Base-by-base conservation (phyloP, 1,139 yeast genomes). In the Yamadazyma oceani region DNA sequence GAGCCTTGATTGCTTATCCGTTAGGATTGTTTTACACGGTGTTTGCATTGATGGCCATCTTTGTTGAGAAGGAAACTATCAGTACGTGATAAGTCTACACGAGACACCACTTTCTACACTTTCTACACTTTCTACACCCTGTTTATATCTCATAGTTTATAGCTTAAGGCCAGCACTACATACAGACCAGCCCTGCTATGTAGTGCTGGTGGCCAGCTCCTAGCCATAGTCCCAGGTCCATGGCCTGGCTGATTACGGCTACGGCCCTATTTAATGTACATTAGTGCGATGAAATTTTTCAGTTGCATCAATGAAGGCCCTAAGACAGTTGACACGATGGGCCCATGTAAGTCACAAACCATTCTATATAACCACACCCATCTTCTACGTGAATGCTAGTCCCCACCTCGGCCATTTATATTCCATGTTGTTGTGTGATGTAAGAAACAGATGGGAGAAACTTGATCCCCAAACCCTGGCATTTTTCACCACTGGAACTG, bases 401-500 rank as follows among this genome's bases (percentile, higher is more conserved):
- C 99, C 99, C 1, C 99, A 92, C 61, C 62, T 92, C 36, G 99
- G 99, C 5, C 98, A 94, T 61, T 69, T 89, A 32, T 90, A 92
- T 57, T 79, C 96, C 12, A 85, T 89, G 87, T 69, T 89, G 0
- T 62, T 92, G 26, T 82, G 92, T 34, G 97, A 92, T 61, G 82
- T 83, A 1, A 66, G 84, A 39, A 76, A 72, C 44, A 69, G 96
- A 45, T 90, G 96, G 96, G 77, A 76, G 33, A 66, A 63, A 32
- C 62, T 73, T 5, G 51, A 65, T 12, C 69, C 75, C 0, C 35
- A 29, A 5, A 50, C 48, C 0, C 52, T 57, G 2, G 62, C 86
- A 0, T 76, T 68, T 43, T 73, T 90, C 54, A 75, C 87, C 9
- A 92, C 98, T 0, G 99, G 99, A 1, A 90, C 97, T 0, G 99